Percentiles rank a stretch among this genome's conserved stretches.
Conservation (phyloP, 208 protist species). For the Acanthamoeba triangularis region DNA sequence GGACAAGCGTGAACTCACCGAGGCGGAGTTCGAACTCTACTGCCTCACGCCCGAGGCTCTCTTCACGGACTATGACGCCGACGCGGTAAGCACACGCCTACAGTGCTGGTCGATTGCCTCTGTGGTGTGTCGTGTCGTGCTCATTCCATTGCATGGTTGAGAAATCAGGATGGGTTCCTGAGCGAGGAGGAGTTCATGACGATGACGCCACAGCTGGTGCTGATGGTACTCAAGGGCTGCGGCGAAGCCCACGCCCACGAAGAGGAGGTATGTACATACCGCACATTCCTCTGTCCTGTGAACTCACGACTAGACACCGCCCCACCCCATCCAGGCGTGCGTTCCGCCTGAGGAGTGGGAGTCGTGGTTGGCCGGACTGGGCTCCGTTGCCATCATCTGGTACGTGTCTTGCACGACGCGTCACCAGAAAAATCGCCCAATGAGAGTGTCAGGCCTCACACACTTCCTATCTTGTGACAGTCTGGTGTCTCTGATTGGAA, state of each 20-base stretch:
- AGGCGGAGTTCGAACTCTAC: background rate
- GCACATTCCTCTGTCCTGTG: background rate
- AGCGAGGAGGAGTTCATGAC: background rate
- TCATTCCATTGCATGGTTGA: too few species aligned
- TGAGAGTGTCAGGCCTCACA: too few species aligned
- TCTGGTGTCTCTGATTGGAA: slow-evolving; percentile 17
- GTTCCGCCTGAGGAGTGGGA: background rate
- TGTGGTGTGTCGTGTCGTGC: background rate
- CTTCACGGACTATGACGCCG: background rate
- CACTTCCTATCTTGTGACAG: background rate
- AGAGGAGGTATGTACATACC: background rate
- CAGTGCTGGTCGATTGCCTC: background rate
- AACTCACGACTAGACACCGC: background rate
- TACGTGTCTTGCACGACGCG: background rate
- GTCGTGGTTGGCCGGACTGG: slow-evolving; percentile 16
- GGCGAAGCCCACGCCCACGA: background rate
- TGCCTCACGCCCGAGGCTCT: slow-evolving; percentile 28
- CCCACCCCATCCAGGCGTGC: background rate
- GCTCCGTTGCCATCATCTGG: slow-evolving; percentile 35
- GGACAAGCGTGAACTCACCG: background rate
- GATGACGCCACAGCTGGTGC: background rate
- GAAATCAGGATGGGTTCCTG: background rate
- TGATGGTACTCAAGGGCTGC: slow-evolving; percentile 47
- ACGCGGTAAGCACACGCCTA: background rate
- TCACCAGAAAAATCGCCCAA: too few species aligned